phyloP scores from a whole-genome alignment of 306 rosid species.

The Trifolium dubium region DNA sequence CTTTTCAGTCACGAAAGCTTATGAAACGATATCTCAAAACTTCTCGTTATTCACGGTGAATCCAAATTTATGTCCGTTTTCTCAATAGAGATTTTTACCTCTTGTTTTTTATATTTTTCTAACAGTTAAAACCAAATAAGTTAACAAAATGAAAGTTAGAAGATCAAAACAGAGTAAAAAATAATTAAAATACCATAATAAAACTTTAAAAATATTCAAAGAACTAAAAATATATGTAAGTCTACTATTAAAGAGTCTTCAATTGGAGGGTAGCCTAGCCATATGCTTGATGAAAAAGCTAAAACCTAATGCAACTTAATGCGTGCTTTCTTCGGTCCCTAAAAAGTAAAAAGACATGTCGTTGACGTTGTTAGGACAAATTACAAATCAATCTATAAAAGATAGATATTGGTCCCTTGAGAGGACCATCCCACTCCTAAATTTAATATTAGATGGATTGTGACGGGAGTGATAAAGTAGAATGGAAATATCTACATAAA shows the following conservation, averaged over 20 bases:
- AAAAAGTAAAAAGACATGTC: constrained; percentile 38
- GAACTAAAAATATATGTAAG: no score
- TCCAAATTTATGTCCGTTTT: no score
- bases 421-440: constrained; percentile 47
- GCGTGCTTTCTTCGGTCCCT: constrained; percentile 26
- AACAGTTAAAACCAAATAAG: no score
- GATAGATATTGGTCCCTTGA: constrained; percentile 37
- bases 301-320: constrained; percentile 30
- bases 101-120: no score
- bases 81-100: no score
- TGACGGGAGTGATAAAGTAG: constrained; percentile 53
- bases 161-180: no score
- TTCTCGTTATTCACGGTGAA: no score
- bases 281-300: constrained; percentile 43
- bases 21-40: no score
- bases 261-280: constrained; percentile 5
- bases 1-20: no score
- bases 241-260: background rate
- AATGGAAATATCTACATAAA: constrained; percentile 37
- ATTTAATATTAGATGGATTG: constrained; percentile 46
- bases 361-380: constrained; percentile 38
- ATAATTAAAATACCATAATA: no score
- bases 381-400: constrained; percentile 36
- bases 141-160: no score
- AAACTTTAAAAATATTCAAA: no score